Evolutionary conservation across 371 early-diverging fungal genomes (phyloP), one percentile per base, ranked within the genome.

Genomic region (Apophysomyces sp.): DNA sequence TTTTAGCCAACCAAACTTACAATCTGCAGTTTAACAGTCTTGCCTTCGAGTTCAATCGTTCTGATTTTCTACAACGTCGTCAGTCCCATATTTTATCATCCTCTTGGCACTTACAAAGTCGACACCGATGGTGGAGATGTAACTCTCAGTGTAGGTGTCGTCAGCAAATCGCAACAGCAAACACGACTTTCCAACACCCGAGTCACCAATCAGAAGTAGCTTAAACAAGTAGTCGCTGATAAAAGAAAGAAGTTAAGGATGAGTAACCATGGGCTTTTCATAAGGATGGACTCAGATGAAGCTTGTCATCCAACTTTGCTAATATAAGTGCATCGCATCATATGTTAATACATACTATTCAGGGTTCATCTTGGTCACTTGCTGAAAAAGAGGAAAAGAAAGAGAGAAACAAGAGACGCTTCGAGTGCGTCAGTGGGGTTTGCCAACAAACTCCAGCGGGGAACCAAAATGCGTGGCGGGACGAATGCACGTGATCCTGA

Each of bases 121-220:
- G 30, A 99, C 98, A 55, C 99, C 99, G 63, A 99, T 99, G 64
- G 99, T 99, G 55, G 97, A 94, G 76, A 97, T 97, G 82, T 97
- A 98, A 67, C 94, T 93, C 72, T 95, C 94, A 28, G 97, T 97
- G 81, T 96, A 99, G 55, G 96, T 96, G 84, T 97, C 97, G 78
- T 99, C 99, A 21, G 98, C 96, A 76, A 98, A 99, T 72, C 99
- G 93, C 31, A 95, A 89, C 64, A 99, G 86, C 56, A 99, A 84
- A 77, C 98, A 98, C 60, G 96, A 95, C 86, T 99, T 99, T 61
- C 99, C 99, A 36, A 99, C 99, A 69, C 97, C 99, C 71, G 93
- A 94, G 86, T 99, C 98, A 41, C 99, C 99, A 80, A 99, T 98
- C 52, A 99, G 88, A 69, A 99, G 87, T 34, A 99, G 91, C 85